Base-by-base conservation (phyloP, 2,329 filamentous ascomycete species). In the Dothideomycetes sp. region DNA sequence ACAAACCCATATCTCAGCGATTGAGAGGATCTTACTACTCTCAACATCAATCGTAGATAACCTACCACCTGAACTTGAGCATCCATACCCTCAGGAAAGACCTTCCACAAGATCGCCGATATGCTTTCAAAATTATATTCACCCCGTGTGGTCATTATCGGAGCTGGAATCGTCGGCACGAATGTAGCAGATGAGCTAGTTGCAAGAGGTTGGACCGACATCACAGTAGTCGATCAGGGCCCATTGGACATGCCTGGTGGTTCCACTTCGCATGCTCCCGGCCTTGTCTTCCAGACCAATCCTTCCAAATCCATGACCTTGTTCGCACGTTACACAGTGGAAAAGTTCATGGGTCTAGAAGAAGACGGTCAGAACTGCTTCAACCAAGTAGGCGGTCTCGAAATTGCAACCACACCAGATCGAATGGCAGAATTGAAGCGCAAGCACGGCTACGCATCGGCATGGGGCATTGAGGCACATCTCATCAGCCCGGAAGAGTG, bases 171-270 rank as follows among this genome's bases (percentile, higher is more conserved):
- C 43, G 76, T 80, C 44, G 76, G 76, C 33, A 68, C 69, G 43
- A 80, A 80, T 45, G 59, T 80, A 34, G 76, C 76, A 34, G 76
- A 80, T 50, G 76, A 80, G 64, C 68, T 80, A 51, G 66, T 76
- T 49, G 64, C 66, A 17, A 69, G 74, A 51, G 77, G 77, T 63
- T 80, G 76, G 75, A 69, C 55, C 40, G 59, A 79, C 54, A 76
- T 80, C 55, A 80, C 76, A 13, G 76, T 80, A 35, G 60, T 80
- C 47, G 76, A 80, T 48, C 76, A 80, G 55, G 76, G 76, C 0
- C 76, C 76, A 3, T 55, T 80, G 47, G 60, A 65, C 44, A 71
- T 80, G 67, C 76, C 76, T 0, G 76, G 77, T 18, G 76, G 76
- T 31, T 80, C 77, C 19, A 80, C 77, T 5, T 80, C 76, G 5